A percentile compares a stretch with the other conserved stretches of the same genome.
These are phyloP conservation scores for Umbilicaria muhlenbergii DNA, from an alignment of 495 filamentous ascomycete species.

Conservation along the genomic window DNA sequence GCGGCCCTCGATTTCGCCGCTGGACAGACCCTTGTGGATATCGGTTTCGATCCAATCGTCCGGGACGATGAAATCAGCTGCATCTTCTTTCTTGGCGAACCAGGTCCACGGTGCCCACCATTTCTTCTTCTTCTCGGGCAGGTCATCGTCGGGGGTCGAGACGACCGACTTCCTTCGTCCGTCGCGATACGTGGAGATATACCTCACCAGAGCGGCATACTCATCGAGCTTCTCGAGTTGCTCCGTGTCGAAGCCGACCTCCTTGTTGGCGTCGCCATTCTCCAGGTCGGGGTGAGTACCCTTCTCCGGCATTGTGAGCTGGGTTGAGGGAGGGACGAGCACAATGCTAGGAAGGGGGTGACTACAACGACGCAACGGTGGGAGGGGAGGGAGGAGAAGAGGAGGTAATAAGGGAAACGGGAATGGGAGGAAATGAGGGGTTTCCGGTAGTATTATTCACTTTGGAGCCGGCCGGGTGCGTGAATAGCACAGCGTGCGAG, in stretches of 20 bases:
- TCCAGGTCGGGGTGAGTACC: background rate
- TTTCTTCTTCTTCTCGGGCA: slow-evolving; percentile 32
- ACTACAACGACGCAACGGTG: too few species aligned
- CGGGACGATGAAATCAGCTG: slow-evolving; percentile 34
- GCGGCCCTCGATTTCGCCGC: slow-evolving; percentile 43
- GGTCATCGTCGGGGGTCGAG: slow-evolving; percentile 32
- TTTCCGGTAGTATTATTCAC: too few species aligned
- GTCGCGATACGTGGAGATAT: slow-evolving; percentile 51
- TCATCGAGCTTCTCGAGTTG: slow-evolving; percentile 26
- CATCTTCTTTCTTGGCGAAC: slow-evolving; percentile 17
- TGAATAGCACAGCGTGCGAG: too few species aligned
- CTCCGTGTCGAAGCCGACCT: slow-evolving; percentile 5
- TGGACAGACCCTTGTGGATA: slow-evolving; percentile 43
- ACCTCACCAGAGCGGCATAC: slow-evolving; percentile 42
- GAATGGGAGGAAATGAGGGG: too few species aligned
- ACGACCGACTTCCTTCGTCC: slow-evolving; percentile 30
- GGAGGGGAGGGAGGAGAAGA: too few species aligned
- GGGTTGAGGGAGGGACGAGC: too few species aligned
- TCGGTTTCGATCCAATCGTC: slow-evolving; percentile 63
- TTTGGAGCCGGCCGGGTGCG: too few species aligned
- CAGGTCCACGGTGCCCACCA: slow-evolving; percentile 41
- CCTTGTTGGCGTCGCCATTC: slow-evolving; percentile 1
- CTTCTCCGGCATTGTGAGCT: too few species aligned
- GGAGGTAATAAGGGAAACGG: too few species aligned
- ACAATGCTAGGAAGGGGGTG: too few species aligned